Base-by-base conservation (phyloP, 805 yeast genomes). In the Candida mattraensis region DNA sequence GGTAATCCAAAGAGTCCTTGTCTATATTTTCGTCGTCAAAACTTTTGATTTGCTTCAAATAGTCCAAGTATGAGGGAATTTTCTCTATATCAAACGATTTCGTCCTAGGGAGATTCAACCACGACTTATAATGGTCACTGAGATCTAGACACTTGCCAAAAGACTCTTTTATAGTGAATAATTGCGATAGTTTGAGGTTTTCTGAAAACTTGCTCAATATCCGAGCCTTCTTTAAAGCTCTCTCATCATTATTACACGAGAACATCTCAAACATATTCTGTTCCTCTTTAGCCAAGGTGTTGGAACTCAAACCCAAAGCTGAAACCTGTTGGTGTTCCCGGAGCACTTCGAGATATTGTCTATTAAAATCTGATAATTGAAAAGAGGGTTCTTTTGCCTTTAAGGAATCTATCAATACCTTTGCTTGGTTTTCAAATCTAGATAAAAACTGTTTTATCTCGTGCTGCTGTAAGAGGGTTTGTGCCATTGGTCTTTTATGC, bases 131-230 rank as follows among this genome's bases (percentile, higher is more conserved):
- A 30, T 69, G 63, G 4, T 53, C 53, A 3, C 66, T 53, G 35
- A 87, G 61, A 42, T 87, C 91, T 13, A 88, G 45, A 44, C 57
- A 76, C 42, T 70, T 72, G 0, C 96, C 96, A 51, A 70, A 73
- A 21, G 60, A 58, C 54, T 88, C 96, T 19, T 70, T 76, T 4
- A 72, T 69, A 0, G 76, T 63, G 53, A 84, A 87, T 5, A 76
- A 31, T 0, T 51, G 34, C 12, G 75, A 72, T 3, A 84, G 44
- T 14, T 67, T 65, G 9, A 85, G 35, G 35, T 70, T 71, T 0
- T 69, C 50, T 0, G 82, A 78, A 31, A 66, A 72, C 12, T 66
- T 59, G 39, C 87, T 75, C 24, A 78, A 55, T 3, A 78, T 47
- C 44, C 62, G 48, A n/a, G n/a, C n/a, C 46, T 58, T 63, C 33